A percentile compares a stretch with the other conserved stretches of the same genome.
phyloP scores from a whole-genome alignment of 2,329 filamentous ascomycete genomes.

The Venturia effusa region DNA sequence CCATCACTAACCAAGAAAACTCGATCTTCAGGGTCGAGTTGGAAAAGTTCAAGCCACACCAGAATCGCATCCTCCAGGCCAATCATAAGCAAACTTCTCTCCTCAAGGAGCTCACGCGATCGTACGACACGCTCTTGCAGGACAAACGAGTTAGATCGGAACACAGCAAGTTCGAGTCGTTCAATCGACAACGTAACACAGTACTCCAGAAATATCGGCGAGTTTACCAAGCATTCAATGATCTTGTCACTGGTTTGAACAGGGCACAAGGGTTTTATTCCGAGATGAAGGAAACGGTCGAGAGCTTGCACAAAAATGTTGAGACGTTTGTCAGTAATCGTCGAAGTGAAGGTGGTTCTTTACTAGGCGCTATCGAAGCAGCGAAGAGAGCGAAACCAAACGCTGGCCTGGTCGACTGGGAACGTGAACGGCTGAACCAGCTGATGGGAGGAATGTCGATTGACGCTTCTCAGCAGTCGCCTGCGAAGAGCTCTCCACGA shows the following conservation, averaged over 20 bases:
- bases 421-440: slow-evolving; percentile 73
- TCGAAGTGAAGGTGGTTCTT: slow-evolving; percentile 77
- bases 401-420: slow-evolving; percentile 59
- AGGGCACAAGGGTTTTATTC: slow-evolving; percentile 88
- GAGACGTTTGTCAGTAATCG: slow-evolving; percentile 95
- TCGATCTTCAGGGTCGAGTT: slow-evolving; percentile 91
- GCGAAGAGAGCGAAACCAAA: slow-evolving; percentile 51
- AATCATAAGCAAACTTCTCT: slow-evolving; percentile 90
- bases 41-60: slow-evolving; percentile 93
- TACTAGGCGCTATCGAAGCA: slow-evolving; percentile 80
- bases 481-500: slow-evolving; percentile 19
- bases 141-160: slow-evolving; percentile 90
- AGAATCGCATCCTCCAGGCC: slow-evolving; percentile 81
- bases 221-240: slow-evolving; percentile 84
- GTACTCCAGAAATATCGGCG: slow-evolving; percentile 84
- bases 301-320: slow-evolving; percentile 88
- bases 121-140: slow-evolving; percentile 79
- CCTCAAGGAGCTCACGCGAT: slow-evolving; percentile 85
- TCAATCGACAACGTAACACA: slow-evolving; percentile 69
- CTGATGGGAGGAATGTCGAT: slow-evolving; percentile 96
- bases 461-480: slow-evolving; percentile 38
- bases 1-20: slow-evolving; percentile 80
- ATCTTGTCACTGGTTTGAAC: slow-evolving; percentile 73
- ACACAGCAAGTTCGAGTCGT: slow-evolving; percentile 86
- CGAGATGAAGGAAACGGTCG: slow-evolving; percentile 91